Base-by-base conservation (phyloP, 2,329 filamentous ascomycete genomes). In the Akanthomyces lecanii region DNA sequence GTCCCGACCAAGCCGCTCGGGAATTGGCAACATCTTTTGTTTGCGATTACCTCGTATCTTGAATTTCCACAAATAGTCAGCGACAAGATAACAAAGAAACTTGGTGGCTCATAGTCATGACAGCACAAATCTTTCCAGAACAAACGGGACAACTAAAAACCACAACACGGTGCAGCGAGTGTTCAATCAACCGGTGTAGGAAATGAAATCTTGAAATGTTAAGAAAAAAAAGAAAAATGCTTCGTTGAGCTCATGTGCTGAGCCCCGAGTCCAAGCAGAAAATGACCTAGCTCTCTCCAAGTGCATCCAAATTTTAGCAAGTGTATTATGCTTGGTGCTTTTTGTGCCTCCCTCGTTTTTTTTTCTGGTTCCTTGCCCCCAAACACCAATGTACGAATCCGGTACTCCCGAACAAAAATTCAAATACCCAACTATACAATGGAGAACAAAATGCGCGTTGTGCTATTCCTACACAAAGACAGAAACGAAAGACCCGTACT, bases 361-460 rank as follows among this genome's bases (percentile, higher is more conserved):
- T 25, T 23, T 21, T n/a, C 30, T n/a, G 18, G 8, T 50, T 48
- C 8, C 21, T 57, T 40, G n/a, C 21, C 7, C 55, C 21, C 10
- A 44, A 11, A 50, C 50, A 14, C 55, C 44, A n/a, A 33, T 57
- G 33, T 18, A 28, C 18, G 10, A 58, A 48, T 28, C 55, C 55
- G 2, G 33, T 58, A 58, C 55, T 58, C 55, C 55, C 5, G 40
- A 48, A 38, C 10, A 47, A 2, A 25, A 16, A 11, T 23, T 25
- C n/a, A 33, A 52, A 30, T 42, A 5, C 33, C 23, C 57, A 44
- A 60, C 56, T 51, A 23, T 51, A 51, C 47, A 51, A 52, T 60
- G 57, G 36, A 44, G 44, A 33, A 50, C 8, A 44, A 38, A 60
- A 52, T 30, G 25, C 30, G 21, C 57, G 23, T 52, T 44, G 57